Evolutionary conservation across 306 rosid genomes (phyloP), one percentile per base, ranked within the genome.

Genomic region (Gastrolobium bilobum): DNA sequence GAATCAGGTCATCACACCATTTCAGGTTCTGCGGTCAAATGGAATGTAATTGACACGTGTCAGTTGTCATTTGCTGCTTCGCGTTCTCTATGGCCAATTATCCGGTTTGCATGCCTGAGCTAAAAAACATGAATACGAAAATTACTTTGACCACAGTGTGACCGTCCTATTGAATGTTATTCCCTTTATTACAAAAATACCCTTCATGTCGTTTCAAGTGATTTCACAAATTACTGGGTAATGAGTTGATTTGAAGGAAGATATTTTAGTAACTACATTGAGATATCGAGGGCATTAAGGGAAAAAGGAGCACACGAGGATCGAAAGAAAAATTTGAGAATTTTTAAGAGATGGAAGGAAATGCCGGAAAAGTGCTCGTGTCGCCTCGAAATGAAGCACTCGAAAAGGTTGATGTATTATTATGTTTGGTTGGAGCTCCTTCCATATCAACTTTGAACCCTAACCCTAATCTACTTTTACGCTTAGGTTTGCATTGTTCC

Each of bases 291-390:
- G 93, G 87, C 48, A 75, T 50, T 80, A 65, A 42, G 33, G 88
- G 89, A 68, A 4, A 74, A 82, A 11, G 35, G 9, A 39, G 83
- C 13, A 83, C 91, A 79, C 93, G 92, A 87, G 86, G 83, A 88
- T 84, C 91, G 84, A 88, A 80, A 79, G 85, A 78, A n/a, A 79
- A 47, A n/a, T 31, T 79, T 87, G 89, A 69, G 86, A 73, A 80
- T 79, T 93, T 88, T 93, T 78, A 89, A 74, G 85, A 71, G 84
- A 77, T 90, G 90, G 97, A 94, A 90, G 97, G 88, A 88, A 95
- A 87, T 91, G 89, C 97, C 91, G 96, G 99, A 91, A 90, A 89
- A 95, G 94, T 93, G 94, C 90, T 90, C 93, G 91, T 95, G 98
- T 93, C 97, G 91, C 94, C 97, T 95, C 96, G 94, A 91, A 82